These are phyloP conservation scores for Penicillium oxalicum DNA, from an alignment of 2,329 filamentous ascomycete genomes.

Conservation along the genomic window DNA sequence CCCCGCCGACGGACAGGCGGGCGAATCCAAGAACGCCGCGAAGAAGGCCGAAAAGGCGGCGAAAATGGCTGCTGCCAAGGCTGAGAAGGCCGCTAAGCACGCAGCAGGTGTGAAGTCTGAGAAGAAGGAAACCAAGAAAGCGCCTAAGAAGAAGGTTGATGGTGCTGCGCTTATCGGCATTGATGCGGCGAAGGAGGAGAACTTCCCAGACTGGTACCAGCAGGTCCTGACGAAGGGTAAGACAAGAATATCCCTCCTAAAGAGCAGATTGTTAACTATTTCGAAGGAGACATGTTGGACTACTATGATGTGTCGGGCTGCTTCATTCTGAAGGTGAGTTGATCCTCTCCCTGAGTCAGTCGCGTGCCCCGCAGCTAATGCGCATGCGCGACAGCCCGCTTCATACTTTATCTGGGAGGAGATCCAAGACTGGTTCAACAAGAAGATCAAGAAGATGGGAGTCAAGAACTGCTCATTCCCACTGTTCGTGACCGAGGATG, in stretches of 20 bases:
- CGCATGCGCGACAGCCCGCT: constrained; percentile 44
- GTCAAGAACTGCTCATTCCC: constrained; percentile 97
- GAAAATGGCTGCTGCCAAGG: constrained; percentile 41
- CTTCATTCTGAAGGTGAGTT: constrained; percentile 75
- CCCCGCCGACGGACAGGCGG: constrained; percentile 34
- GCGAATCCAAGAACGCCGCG: constrained; percentile 35
- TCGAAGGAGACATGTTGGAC: constrained; percentile 19
- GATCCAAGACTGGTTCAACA: constrained; percentile 54
- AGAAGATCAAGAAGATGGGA: constrained; percentile 78
- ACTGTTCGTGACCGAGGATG: constrained; percentile 88
- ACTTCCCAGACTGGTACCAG: constrained; percentile 95
- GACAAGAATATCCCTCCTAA: constrained; percentile 27
- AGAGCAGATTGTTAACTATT: background rate
- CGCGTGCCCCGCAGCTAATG: constrained; percentile 5
- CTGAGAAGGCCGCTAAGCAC: constrained; percentile 19
- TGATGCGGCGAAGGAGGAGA: constrained; percentile 73
- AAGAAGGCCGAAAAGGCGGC: constrained; percentile 47
- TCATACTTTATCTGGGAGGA: constrained; percentile 64
- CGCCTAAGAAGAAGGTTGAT: constrained; percentile 51
- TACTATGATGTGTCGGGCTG: constrained; percentile 89
- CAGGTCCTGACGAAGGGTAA: constrained; percentile 95
- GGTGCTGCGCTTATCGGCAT: constrained; percentile 73
- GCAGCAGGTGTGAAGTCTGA: constrained; percentile 35
- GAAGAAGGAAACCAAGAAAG: constrained; percentile 32
- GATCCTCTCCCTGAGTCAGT: background rate